phyloP scores from a whole-genome alignment of 306 rosid species.

The Datisca glomerata region DNA sequence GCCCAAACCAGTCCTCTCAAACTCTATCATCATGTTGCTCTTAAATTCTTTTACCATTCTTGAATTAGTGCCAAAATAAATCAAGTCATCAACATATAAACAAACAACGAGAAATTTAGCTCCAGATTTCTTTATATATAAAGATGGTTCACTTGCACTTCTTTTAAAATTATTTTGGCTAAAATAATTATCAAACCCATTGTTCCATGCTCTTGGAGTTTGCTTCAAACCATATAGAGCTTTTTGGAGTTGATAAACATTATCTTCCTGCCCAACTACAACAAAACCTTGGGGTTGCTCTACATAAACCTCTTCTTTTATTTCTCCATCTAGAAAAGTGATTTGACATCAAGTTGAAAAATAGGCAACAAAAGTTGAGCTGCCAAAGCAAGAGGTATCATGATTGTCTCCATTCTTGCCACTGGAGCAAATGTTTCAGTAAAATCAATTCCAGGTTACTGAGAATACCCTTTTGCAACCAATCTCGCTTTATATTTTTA shows the following conservation, averaged over 20 bases:
- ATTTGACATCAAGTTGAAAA: not conserved
- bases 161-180: not conserved
- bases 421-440: constrained; percentile 2
- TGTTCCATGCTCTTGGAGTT: constrained; percentile 3
- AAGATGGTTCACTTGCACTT: not conserved
- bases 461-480: not conserved
- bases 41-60: too few species aligned
- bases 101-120: not conserved
- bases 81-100: constrained; percentile 3
- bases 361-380: not conserved
- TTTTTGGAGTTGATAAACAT: not conserved
- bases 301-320: not conserved
- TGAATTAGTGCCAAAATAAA: not conserved
- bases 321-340: not conserved
- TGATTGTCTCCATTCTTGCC: not conserved
- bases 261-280: not conserved
- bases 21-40: too few species aligned
- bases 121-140: not conserved
- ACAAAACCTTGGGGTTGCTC: not conserved
- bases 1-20: too few species aligned
- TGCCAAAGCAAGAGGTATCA: not conserved
- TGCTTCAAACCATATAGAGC: not conserved
- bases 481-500: not conserved
- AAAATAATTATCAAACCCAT: not conserved
- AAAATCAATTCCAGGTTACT: not conserved